phyloP scores from a whole-genome alignment of 164 flowering plant genomes.

The Vitis cinerea region DNA sequence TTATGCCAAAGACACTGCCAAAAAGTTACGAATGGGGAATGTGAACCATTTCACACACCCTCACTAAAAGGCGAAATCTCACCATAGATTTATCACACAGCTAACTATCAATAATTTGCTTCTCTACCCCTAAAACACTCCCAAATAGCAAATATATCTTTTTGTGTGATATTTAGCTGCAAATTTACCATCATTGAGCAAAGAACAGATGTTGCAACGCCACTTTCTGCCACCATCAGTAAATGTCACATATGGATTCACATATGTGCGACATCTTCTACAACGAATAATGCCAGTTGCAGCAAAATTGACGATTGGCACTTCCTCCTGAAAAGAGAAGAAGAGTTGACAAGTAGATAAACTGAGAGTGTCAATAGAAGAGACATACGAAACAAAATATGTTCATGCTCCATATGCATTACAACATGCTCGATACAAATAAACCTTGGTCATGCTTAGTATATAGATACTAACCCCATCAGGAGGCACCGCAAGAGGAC shows the following conservation, averaged over 20 bases:
- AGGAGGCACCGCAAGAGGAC: slow-evolving; percentile 94
- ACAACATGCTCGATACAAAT: neutral
- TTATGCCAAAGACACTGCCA: no score
- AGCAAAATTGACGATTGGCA: slow-evolving; percentile 81
- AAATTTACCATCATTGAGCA: slow-evolving; percentile 85
- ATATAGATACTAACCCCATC: slow-evolving; percentile 68
- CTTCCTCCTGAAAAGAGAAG: slow-evolving; percentile 72
- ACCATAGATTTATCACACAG: no score
- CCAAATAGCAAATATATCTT: neutral
- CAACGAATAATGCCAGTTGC: slow-evolving; percentile 84
- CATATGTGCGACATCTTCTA: slow-evolving; percentile 92
- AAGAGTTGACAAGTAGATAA: slow-evolving; percentile 4
- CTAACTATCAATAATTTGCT: neutral
- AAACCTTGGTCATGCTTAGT: slow-evolving; percentile 6
- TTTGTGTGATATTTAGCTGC: neutral
- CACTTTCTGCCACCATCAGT: slow-evolving; percentile 95
- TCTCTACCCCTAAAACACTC: neutral
- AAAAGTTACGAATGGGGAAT: no score
- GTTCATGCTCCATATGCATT: no score
- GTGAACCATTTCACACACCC: no score
- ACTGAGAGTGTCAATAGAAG: no score
- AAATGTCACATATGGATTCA: slow-evolving; percentile 87
- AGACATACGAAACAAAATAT: neutral
- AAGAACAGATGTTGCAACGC: slow-evolving; percentile 91
- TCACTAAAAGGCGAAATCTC: no score